Conservation (phyloP, 2,329 filamentous ascomycete genomes). For the Fusarium sp. region DNA sequence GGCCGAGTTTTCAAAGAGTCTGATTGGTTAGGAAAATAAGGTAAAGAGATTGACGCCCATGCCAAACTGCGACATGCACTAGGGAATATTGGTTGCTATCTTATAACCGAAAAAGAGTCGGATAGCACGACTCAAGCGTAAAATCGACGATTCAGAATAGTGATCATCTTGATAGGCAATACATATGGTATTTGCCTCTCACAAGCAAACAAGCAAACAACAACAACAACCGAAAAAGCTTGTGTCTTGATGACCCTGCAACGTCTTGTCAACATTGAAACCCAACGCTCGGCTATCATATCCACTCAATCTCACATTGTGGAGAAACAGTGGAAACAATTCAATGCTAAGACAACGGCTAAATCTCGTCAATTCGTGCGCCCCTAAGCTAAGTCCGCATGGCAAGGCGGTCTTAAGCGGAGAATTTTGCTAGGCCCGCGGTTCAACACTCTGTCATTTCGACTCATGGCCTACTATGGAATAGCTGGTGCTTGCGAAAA, state of each 20-base stretch:
- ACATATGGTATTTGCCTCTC: background rate
- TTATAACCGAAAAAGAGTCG: slow-evolving; percentile 13
- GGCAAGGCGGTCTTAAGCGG: background rate
- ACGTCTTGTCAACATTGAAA: slow-evolving; percentile 11
- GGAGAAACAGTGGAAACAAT: slow-evolving; percentile 16
- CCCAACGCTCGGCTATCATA: slow-evolving; percentile 27
- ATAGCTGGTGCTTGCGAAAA: background rate
- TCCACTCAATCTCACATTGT: slow-evolving; percentile 34
- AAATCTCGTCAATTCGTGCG: background rate
- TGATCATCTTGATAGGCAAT: no score
- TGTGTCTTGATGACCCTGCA: slow-evolving; percentile 2
- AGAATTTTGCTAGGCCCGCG: background rate
- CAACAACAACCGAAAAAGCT: background rate
- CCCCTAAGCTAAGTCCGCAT: slow-evolving; percentile 24
- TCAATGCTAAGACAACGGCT: slow-evolving; percentile 17
- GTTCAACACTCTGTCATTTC: slow-evolving; percentile 16
- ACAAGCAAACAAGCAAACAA: background rate
- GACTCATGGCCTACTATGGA: slow-evolving; percentile 13
- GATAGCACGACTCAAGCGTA: background rate
- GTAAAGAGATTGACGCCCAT: slow-evolving; percentile 20
- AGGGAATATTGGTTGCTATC: background rate
- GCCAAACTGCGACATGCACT: slow-evolving; percentile 9
- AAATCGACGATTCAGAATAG: no score
- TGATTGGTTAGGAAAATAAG: slow-evolving; percentile 23
- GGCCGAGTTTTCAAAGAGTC: background rate